Evolutionary conservation across 345 rosid species (phyloP), one percentile per base, ranked within the genome.

Genomic region (Sonneratia caseolaris): DNA sequence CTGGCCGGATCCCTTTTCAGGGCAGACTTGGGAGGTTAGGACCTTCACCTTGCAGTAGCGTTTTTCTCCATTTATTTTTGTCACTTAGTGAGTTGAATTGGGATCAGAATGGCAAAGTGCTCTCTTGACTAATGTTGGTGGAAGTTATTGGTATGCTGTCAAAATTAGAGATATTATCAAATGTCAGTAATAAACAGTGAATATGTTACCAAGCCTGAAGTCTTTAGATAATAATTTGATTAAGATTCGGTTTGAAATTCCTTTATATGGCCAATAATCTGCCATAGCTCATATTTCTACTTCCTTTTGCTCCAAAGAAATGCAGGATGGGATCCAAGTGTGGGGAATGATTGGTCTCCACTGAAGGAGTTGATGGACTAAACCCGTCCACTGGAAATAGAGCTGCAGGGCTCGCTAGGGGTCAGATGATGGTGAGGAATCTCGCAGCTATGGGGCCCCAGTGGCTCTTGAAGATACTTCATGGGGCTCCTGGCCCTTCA

Each of bases 341-440:
- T 27, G 99, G 76, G 85, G 69, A 92, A 84, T 57, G 47, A 83
- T 79, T 94, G 89, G 95, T 88, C 91, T 88, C 91, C 65, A 78
- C 77, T 80, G 96, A 88, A 74, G 86, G 88, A 80, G 78, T 81
- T 47, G 97, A 95, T 82, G 92, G 88, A 36, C 96, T 94, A 62
- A 97, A 97, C 74, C 91, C 99, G 71, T 95, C 99, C 51, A 89
- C 87, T n/a, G 82, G 84, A 37, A 78, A 77, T 67, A 80, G 97
- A 84, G 79, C 99, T 7, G 97, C 78, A 78, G 96, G 97, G 61
- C 70, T 92, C 73, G 90, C 90, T 43, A 82, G 98, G 76, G 97
- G 92, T 77, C 96, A 95, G 86, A 86, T 90, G 97, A 87, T 95
- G 97, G 89, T 95, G 99, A 92, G 99, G 81, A 97, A 95, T 81